Base-by-base conservation (phyloP, 768 basidiomycete species). In the Coprinopsis sp. region DNA sequence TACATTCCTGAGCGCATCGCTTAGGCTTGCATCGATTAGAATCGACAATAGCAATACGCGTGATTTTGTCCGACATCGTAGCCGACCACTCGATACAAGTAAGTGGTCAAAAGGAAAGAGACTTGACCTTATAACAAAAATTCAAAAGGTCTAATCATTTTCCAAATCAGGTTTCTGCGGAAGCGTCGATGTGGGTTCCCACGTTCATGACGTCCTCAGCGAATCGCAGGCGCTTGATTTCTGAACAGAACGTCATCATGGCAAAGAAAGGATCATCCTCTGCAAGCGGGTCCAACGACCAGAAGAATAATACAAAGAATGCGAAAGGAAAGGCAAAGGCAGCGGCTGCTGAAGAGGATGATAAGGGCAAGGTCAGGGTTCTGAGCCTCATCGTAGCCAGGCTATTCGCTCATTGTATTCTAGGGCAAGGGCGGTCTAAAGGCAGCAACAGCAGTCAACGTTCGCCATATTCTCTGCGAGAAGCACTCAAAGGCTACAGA, bases 1-100 rank as follows among this genome's bases (percentile, higher is more conserved):
- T 98, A 71, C 96, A 99, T 69, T 98, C 96, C 62, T 95, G 94
- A 21, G 93, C 88, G 57, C 91, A 93, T 69, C 90, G 75, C 68
- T 99, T 98, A 16, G 96, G 96, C 64, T 96, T 95, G 74, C 95
- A 97, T 46, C 83, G 78, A 73, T 94, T 92, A 7, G 86, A 57
- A 64, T 92, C 88, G 54, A 91, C 89, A 59, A 98, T 93, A 51
- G 95, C 95, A 60, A 97, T 93, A 76, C 96, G 86, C 44, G 96
- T 99, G 58, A 97, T 93, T 67, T 94, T 95, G 73, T 96, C 95
- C 29, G 85, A 75, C 91, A 92, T 90, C 42, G 51, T 43, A 47
- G 42, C n/a, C n/a, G n/a, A n/a, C n/a, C n/a, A 31, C 40, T 49
- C 41, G 41, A 14, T 25, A n/a, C 16, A 33, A 18, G 31, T 49